phyloP scores from a whole-genome alignment of 2,329 filamentous ascomycete genomes.

The Diaporthe batatas region DNA sequence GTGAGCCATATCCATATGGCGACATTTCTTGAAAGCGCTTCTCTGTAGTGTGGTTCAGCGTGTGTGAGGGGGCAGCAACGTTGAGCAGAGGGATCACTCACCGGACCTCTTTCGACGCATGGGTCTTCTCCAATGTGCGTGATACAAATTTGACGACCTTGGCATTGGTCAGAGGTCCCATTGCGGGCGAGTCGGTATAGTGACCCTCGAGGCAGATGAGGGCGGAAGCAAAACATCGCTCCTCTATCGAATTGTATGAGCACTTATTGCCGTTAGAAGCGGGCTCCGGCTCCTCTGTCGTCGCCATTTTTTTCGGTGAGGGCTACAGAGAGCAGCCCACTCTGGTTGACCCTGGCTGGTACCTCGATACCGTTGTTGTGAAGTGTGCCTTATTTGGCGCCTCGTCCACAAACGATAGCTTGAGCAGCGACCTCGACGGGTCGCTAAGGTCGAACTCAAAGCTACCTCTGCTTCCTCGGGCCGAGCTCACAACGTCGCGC shows the following conservation, averaged over 20 bases:
- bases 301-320: constrained; percentile 42
- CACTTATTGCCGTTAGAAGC: constrained; percentile 42
- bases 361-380: not conserved
- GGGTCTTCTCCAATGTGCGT: constrained; percentile 74
- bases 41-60: constrained; percentile 54
- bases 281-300: constrained; percentile 42
- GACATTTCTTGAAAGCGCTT: constrained; percentile 72
- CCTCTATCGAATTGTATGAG: constrained; percentile 68
- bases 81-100: constrained; percentile 49
- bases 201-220: constrained; percentile 74
- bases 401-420: not conserved
- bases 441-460: constrained; percentile 1
- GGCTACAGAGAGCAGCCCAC: not conserved
- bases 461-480: not conserved
- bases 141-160: constrained; percentile 70
- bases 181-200: constrained; percentile 68
- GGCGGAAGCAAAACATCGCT: constrained; percentile 71
- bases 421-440: not conserved
- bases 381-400: not conserved
- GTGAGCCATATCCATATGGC: constrained; percentile 76
- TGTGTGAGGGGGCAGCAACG: not conserved
- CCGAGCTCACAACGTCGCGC: not conserved
- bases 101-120: constrained; percentile 71
- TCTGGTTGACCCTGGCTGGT: not conserved
- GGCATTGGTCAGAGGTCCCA: constrained; percentile 68